These are phyloP conservation scores for Trypanosoma conorhini DNA, from an alignment of 208 protist species.

Conservation along the genomic window DNA sequence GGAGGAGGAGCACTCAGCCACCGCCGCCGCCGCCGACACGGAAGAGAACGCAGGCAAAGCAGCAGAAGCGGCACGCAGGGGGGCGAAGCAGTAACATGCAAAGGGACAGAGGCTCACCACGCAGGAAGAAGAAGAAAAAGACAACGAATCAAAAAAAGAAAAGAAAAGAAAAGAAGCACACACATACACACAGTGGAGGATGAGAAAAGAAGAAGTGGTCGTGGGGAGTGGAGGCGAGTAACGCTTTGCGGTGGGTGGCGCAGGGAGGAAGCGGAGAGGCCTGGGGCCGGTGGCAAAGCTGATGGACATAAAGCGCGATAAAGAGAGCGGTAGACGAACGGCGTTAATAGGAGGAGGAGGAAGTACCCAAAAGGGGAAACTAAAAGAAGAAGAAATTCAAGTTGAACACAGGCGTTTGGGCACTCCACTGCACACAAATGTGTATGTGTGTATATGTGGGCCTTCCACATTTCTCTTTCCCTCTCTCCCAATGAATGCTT, in stretches of 20 bases:
- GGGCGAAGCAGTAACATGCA: neutral
- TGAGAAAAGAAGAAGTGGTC: neutral
- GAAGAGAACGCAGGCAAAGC: neutral
- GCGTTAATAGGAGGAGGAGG: too few species aligned
- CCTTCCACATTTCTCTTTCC: neutral
- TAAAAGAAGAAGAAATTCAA: neutral
- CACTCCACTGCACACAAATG: neutral
- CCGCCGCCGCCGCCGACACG: neutral
- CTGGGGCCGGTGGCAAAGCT: neutral
- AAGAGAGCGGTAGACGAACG: too few species aligned
- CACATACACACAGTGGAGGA: neutral
- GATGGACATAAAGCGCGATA: too few species aligned
- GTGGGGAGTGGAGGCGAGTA: too few species aligned
- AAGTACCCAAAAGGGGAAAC: neutral
- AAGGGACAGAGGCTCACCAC: neutral
- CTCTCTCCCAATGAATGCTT: too few species aligned
- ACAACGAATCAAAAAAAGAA: slow-evolving; percentile 20
- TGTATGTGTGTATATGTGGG: neutral
- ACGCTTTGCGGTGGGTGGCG: too few species aligned
- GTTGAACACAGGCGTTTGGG: neutral
- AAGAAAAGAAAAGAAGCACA: slow-evolving; percentile 10
- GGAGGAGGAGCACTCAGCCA: neutral
- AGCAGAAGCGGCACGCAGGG: neutral
- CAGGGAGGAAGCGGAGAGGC: neutral
- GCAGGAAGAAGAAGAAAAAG: slow-evolving; percentile 16